Evolutionary conservation across 2,329 filamentous ascomycete species (phyloP).

Genomic region (Colletotrichum sp.): DNA sequence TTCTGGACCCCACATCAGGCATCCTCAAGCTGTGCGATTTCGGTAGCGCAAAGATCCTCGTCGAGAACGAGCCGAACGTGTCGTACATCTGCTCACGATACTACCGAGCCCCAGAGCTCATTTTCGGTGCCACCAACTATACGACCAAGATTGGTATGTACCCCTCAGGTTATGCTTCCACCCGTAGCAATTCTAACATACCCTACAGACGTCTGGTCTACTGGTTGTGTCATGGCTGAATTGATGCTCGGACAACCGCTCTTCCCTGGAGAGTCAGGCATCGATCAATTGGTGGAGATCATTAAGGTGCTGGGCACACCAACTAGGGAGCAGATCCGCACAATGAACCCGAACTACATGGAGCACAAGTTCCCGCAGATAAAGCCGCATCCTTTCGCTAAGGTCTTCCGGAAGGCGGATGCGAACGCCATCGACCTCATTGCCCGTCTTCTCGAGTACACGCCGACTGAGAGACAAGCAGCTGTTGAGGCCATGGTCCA

Average conservation of each 20-base stretch:
- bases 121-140: slow-evolving; percentile 99
- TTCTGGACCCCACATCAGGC: slow-evolving; percentile 89
- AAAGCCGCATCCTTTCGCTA: slow-evolving; percentile 98
- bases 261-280: slow-evolving; percentile 97
- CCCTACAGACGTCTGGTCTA: slow-evolving; percentile 92
- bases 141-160: slow-evolving; percentile 97
- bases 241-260: slow-evolving; percentile 98
- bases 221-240: slow-evolving; percentile 98
- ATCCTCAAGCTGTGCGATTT: slow-evolving; percentile 98
- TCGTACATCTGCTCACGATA: slow-evolving; percentile 99
- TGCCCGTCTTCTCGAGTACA: slow-evolving; percentile 93
- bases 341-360: slow-evolving; percentile 99
- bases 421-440: slow-evolving; percentile 94
- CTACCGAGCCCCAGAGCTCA: slow-evolving; percentile 96
- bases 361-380: slow-evolving; percentile 99
- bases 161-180: background rate
- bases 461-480: slow-evolving; percentile 90
- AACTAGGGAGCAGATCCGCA: slow-evolving; percentile 96
- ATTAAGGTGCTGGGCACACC: slow-evolving; percentile 98
- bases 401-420: slow-evolving; percentile 98
- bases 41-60: slow-evolving; percentile 96
- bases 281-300: slow-evolving; percentile 98
- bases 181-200: slow-evolving; percentile 5
- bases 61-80: slow-evolving; percentile 98
- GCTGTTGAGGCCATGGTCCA: slow-evolving; percentile 98